A percentile compares a stretch with the other conserved stretches of the same genome.
phyloP scores from a whole-genome alignment of 2,329 filamentous ascomycete species.

The Alternaria panax region DNA sequence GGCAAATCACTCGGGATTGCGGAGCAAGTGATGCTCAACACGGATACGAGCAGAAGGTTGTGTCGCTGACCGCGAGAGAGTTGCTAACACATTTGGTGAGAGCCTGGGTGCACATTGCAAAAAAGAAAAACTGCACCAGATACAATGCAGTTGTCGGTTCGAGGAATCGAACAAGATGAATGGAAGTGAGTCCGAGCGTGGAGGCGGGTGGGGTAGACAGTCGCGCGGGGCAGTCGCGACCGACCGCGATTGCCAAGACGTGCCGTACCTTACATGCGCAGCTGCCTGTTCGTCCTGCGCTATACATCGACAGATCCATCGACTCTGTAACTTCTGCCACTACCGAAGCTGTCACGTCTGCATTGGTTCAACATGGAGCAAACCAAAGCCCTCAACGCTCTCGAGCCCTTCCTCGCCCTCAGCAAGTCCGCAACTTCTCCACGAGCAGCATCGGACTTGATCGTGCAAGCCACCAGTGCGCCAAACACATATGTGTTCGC shows the following conservation, averaged over 20 bases:
- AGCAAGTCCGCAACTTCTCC: conserved; percentile 85
- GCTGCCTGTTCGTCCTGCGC: conserved; percentile 23
- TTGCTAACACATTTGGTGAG: neutral
- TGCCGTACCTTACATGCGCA: conserved; percentile 3
- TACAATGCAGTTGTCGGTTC: neutral
- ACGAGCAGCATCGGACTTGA: conserved; percentile 82
- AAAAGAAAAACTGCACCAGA: neutral
- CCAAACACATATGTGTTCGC: conserved; percentile 91
- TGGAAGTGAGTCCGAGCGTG: neutral
- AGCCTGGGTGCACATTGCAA: neutral
- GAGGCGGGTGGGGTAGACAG: conserved; percentile 13
- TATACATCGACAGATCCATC: neutral
- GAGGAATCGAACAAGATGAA: neutral
- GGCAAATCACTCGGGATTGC: neutral
- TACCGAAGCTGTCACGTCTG: neutral
- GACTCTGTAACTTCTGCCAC: neutral
- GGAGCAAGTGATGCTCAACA: neutral
- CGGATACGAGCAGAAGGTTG: neutral
- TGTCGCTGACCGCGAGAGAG: neutral
- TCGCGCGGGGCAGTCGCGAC: conserved; percentile 31
- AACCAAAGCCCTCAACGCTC: conserved; percentile 65
- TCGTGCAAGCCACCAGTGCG: conserved; percentile 86
- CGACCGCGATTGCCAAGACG: conserved; percentile 30
- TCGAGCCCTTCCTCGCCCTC: conserved; percentile 87
- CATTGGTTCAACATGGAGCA: conserved; percentile 72